Base-by-base conservation (phyloP, 2,329 filamentous ascomycete species). In the Sporothrix humicola region DNA sequence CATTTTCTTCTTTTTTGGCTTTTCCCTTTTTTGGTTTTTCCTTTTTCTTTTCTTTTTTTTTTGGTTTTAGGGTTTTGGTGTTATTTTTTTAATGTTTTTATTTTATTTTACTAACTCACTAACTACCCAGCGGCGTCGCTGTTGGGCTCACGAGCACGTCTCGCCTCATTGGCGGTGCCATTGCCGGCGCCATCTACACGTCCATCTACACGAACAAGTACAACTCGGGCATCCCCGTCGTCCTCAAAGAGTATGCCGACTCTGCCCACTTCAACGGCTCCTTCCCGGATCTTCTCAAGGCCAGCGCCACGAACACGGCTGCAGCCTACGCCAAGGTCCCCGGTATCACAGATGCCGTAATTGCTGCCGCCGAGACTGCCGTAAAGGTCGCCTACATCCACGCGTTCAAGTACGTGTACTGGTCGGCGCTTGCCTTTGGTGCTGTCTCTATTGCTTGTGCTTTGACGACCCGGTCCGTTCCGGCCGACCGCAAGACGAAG, bases 101-200 rank as follows among this genome's bases (percentile, higher is more conserved):
- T n/a, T n/a, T n/a, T n/a, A n/a, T n/a, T n/a, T n/a, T n/a, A n/a
- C n/a, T n/a, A n/a, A n/a, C n/a, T n/a, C 23, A 26, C 23, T 61
- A n/a, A 69, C 54, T 3, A 26, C 5, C n/a, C 15, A 73, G 72
- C 50, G 81, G 81, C 17, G 78, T 81, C 17, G 81, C 79, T 2
- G 78, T 81, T 15, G 81, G 81, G 7, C 75, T 82, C 8, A 78
- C 79, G 23, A 78, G 78, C 54, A 82, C 81, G 0, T 81, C 79
- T 54, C 78, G 81, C 8, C 77, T 82, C 1, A 78, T 82, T 31
- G 79, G 79, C 17, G 81, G 81, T 31, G 80, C 81, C 10, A 77
- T 82, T 5, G 81, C 81, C 13, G 81, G 78, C 1, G 80, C 80
- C n/a, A 82, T 82, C 71, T 82, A 80, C 77, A 81, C 79, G 1